phyloP scores from a whole-genome alignment of 257 asterid species.

The Mitragyna speciosa region DNA sequence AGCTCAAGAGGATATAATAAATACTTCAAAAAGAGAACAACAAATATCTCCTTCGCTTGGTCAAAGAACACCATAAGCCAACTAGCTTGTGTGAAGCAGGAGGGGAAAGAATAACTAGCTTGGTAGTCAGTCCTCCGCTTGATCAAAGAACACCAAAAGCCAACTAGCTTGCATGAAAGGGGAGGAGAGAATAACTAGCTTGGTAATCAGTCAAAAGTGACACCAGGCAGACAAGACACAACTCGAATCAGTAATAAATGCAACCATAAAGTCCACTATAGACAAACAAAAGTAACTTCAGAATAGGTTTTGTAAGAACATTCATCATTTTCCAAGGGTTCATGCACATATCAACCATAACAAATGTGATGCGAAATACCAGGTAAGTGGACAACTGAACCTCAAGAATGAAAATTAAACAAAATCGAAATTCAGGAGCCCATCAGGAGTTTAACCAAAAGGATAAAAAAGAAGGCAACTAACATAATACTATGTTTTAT shows the following conservation, averaged over 20 bases:
- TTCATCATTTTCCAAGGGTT: too few relatives aligned
- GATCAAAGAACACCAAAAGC: neutral
- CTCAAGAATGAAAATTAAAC: neutral
- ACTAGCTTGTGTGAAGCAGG: too few relatives aligned
- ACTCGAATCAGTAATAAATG: neutral
- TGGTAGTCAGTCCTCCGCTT: neutral
- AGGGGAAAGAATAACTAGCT: too few relatives aligned
- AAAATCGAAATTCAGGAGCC: neutral
- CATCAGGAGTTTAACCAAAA: neutral
- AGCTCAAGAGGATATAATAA: neutral
- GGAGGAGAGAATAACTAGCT: neutral
- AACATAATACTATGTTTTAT: neutral
- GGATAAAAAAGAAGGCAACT: neutral
- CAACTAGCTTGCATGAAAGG: neutral
- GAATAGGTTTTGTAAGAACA: neutral
- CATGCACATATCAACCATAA: neutral
- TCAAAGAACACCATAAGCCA: too few relatives aligned
- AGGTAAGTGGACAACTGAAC: neutral
- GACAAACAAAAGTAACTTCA: neutral
- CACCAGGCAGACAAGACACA: neutral
- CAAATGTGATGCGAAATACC: neutral
- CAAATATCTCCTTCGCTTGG: too few relatives aligned
- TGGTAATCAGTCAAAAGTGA: neutral
- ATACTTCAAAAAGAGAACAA: neutral
- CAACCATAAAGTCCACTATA: neutral